Base-by-base conservation (phyloP, 2,329 filamentous ascomycete species). In the Pseudocercospora vitis region DNA sequence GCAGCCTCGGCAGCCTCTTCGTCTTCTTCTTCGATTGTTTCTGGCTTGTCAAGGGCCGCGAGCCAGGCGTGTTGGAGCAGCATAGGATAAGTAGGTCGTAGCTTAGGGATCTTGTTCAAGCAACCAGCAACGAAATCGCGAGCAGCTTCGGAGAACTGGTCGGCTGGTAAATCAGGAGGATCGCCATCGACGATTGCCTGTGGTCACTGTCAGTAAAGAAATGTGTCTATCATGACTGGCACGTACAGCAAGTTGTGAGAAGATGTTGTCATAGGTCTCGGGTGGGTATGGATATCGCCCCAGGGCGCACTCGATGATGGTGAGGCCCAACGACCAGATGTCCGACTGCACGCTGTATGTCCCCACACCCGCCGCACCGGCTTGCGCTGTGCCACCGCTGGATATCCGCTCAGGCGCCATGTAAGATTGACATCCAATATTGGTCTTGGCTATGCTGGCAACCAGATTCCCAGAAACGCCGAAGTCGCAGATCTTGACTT, bases 401-500 rank as follows among this genome's bases (percentile, higher is more conserved):
- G 90, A 90, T 65, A 99, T 99, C 61, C 94, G 80, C 72, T 99
- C 94, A 0, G 94, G 94, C 0, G 94, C 94, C 94, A 99, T 99
- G 75, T 99, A 99, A 68, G 91, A 96, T 74, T 99, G 94, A 68
- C 94, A 99, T 32, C 94, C 94, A 66, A 99, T 99, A 70, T 99
- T 99, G 23, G 94, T 99, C 74, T 95, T 96, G 48, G 94, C 94
- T 65, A 97, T 97, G 75, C 91, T 96, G 19, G 94, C 92, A 18
- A 99, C 94, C 19, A 99, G 76, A 66, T 99, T 99, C 49, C 94
- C 94, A 62, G 89, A 95, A 51, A 99, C 94, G 52, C 94, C 94
- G 71, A 99, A 99, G 73, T 99, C 94, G 73, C 94, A 99, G 53
- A 99, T 96, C 75, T 99, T 99, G 77, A 97, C 81, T 68, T 96